A percentile compares a stretch with the other conserved stretches of the same genome.
Conservation (phyloP, 257 asterid species). For the Solanum okadae region DNA sequence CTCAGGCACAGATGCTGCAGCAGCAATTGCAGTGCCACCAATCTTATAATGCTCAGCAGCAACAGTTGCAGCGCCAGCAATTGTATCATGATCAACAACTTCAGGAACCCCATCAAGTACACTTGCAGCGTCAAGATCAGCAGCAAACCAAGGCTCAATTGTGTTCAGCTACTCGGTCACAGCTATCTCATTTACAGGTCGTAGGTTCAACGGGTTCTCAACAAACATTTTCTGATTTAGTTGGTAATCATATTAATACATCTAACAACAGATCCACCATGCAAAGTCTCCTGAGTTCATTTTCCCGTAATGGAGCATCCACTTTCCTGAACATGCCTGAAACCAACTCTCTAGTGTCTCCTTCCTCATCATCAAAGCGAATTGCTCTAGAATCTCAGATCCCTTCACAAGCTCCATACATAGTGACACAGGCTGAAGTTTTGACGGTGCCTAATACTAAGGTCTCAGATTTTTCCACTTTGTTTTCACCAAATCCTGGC, state of each 20-base stretch:
- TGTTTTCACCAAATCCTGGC: constrained; percentile 54
- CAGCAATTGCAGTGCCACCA: constrained; percentile 38
- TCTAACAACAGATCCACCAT: constrained; percentile 39
- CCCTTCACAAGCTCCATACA: constrained; percentile 49
- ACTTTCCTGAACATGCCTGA: constrained; percentile 36
- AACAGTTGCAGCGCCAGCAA: constrained; percentile 13
- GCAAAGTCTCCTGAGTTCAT: constrained; percentile 55
- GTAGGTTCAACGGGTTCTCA: constrained; percentile 46
- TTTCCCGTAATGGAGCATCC: constrained; percentile 52
- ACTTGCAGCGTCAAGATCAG: constrained; percentile 39
- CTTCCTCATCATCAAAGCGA: constrained; percentile 66
- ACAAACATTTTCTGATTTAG: constrained; percentile 53
- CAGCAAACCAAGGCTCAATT: constrained; percentile 35
- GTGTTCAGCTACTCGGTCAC: constrained; percentile 38
- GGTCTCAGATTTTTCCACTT: constrained; percentile 51
- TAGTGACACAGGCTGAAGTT: constrained; percentile 48
- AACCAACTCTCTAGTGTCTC: constrained; percentile 36
- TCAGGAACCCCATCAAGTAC: constrained; percentile 31
- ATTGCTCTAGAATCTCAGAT: constrained; percentile 61
- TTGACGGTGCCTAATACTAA: constrained; percentile 37
- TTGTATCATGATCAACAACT: constrained; percentile 37
- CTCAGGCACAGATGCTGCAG: constrained; percentile 78
- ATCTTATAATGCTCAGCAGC: background rate
- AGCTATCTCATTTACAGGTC: constrained; percentile 38
- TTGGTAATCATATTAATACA: constrained; percentile 41